phyloP scores from a whole-genome alignment of 306 rosid genomes.

The Vigna unguiculata region DNA sequence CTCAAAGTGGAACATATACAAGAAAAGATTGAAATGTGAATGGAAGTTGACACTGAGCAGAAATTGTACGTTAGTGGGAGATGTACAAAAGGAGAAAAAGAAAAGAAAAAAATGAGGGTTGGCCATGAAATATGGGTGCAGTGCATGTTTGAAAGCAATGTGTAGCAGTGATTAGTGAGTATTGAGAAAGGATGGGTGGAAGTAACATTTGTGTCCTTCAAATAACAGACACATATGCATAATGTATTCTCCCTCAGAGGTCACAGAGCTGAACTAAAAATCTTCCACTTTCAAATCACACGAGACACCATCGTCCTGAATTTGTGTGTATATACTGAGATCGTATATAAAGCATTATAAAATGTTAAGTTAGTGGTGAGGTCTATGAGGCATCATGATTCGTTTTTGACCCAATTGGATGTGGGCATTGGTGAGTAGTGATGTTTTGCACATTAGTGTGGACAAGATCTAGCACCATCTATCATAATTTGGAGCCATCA shows the following conservation, averaged over 20 bases:
- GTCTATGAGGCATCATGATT: slow-evolving; percentile 46
- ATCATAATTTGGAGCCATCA: slow-evolving; percentile 60
- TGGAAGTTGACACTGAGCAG: slow-evolving; percentile 40
- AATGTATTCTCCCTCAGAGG: slow-evolving; percentile 48
- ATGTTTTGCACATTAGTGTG: slow-evolving; percentile 55
- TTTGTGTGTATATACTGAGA: slow-evolving; percentile 9
- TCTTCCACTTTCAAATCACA: slow-evolving; percentile 51
- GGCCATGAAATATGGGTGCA: slow-evolving; percentile 8
- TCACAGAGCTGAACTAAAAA: slow-evolving; percentile 46
- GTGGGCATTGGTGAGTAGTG: slow-evolving; percentile 42
- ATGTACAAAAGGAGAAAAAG: background rate
- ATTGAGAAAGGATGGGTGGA: slow-evolving; percentile 49
- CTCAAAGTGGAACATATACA: slow-evolving; percentile 36
- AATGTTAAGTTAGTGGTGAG: slow-evolving; percentile 47
- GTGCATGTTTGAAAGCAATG: slow-evolving; percentile 23
- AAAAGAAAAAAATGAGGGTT: background rate
- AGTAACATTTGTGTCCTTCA: slow-evolving; percentile 49
- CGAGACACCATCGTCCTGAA: slow-evolving; percentile 50
- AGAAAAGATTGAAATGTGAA: slow-evolving; percentile 41
- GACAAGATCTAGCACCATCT: slow-evolving; percentile 78
- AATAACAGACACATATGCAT: slow-evolving; percentile 42
- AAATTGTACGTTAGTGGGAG: slow-evolving; percentile 10
- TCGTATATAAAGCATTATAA: slow-evolving; percentile 3
- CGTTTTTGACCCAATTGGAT: slow-evolving; percentile 18
- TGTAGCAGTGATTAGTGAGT: slow-evolving; percentile 43